A percentile compares a stretch with the other conserved stretches of the same genome.
Conservation (phyloP, 2,329 filamentous ascomycete species). For the Pseudopyricularia javanii region DNA sequence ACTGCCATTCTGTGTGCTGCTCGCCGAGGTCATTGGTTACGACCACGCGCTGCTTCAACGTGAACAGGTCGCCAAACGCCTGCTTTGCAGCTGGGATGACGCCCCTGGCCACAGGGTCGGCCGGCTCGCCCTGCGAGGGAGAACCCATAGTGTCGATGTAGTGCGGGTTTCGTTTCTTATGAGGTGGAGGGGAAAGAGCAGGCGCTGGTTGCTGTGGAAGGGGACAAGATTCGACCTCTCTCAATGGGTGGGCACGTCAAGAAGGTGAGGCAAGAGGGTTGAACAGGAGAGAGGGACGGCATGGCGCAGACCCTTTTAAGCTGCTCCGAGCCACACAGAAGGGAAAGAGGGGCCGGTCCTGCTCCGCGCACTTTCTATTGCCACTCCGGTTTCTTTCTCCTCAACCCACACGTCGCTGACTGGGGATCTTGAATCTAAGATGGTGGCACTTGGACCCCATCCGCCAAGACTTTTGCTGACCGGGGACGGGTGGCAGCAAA, state of each 20-base stretch:
- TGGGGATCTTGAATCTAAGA: background rate
- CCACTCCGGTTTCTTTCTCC: background rate
- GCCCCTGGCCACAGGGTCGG: constrained; percentile 57
- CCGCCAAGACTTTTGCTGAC: background rate
- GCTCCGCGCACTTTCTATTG: background rate
- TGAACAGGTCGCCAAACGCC: constrained; percentile 18
- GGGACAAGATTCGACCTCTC: background rate
- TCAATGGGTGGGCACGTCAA: background rate
- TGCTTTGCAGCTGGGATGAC: constrained; percentile 21
- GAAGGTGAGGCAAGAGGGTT: background rate
- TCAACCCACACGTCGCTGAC: background rate
- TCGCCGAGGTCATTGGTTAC: constrained; percentile 45
- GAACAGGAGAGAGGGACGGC: background rate
- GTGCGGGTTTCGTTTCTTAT: background rate
- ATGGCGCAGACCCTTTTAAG: too few species aligned
- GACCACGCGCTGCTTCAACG: constrained; percentile 62
- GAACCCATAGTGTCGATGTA: background rate
- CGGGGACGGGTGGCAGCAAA: background rate
- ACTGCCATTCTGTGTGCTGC: constrained; percentile 53
- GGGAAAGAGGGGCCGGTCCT: too few species aligned
- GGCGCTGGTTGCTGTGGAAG: background rate
- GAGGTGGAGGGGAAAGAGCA: background rate
- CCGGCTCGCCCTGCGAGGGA: constrained; percentile 20
- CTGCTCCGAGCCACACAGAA: too few species aligned
- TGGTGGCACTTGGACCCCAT: background rate